Evolutionary conservation across 2,329 filamentous ascomycete species (phyloP), one percentile per base, ranked within the genome.

Genomic region (Trichoderma sp.): DNA sequence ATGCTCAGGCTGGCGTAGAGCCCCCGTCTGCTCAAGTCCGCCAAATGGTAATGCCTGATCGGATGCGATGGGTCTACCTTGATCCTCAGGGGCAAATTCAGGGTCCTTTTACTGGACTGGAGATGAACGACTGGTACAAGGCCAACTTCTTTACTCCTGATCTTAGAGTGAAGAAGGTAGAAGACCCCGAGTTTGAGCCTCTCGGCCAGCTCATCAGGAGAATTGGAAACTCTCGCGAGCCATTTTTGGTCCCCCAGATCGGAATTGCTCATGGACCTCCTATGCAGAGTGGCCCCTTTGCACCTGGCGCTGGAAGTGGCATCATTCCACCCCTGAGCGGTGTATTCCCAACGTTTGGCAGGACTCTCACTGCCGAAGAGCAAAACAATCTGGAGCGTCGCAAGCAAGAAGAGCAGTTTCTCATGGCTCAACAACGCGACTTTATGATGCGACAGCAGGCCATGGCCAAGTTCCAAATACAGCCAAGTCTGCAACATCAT

Each of bases 41-140:
- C 18, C 95, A 92, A 58, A 98, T 99, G 95, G 95, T 99, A 6
- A 98, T 99, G 96, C 96, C 96, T 2, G 96, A 99, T 81, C 89
- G 97, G 15, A 99, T 99, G 94, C 89, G 95, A 77, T 99, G 96
- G 96, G 95, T 98, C 21, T 99, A 99, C 80, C 91, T 97, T 67
- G 96, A 99, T 79, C 96, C 96, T 6, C 93, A 97, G 79, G 94
- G 94, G 26, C 92, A 93, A 74, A 91, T 94, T 6, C 96, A 99
- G 79, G 96, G 96, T 0, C 96, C 96, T 0, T 99, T 96, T 83
- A 98, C 94, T 51, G 96, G 96, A 1, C 84, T 99, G 64, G 96
- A 99, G 82, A 99, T 99, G 96, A 97, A 99, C 76, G 97, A 99
- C 77, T 99, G 96, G 96, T 99, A 98, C 83, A 98, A 98, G 81